Conservation (phyloP, 73 alveolate genomes). For the Paramecium sexaurelia region DNA sequence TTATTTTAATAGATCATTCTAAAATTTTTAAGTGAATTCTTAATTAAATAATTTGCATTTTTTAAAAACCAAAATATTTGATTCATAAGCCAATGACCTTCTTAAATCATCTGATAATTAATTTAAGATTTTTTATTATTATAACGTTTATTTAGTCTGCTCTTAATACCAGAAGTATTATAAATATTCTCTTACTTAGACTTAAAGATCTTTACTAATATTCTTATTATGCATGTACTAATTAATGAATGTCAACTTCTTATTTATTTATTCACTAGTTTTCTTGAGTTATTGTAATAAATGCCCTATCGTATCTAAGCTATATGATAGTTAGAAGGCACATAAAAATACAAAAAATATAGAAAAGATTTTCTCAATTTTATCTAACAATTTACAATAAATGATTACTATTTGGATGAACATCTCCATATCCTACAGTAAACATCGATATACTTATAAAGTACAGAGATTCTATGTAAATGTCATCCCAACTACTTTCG, state of each 20-base stretch:
- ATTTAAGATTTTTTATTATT: conserved; percentile 36
- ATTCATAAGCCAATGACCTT: conserved; percentile 40
- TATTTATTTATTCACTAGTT: not conserved
- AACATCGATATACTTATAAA: conserved; percentile 51
- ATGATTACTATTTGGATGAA: conserved; percentile 43
- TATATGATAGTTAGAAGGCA: conserved; percentile 28
- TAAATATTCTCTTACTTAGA: conserved; percentile 58
- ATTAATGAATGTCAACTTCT: conserved; percentile 41
- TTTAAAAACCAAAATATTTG: conserved; percentile 27
- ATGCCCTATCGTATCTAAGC: conserved; percentile 57
- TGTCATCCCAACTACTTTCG: not conserved
- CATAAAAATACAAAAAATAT: conserved; percentile 29
- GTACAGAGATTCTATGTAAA: conserved; percentile 18
- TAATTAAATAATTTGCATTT: conserved; percentile 11
- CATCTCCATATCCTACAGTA: conserved; percentile 57
- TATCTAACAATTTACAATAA: conserved; percentile 5
- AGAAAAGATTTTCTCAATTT: conserved; percentile 11
- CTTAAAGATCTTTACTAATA: conserved; percentile 20
- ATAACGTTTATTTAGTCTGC: not conserved
- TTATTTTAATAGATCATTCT: not conserved
- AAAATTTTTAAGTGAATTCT: conserved; percentile 23
- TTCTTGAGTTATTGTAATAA: conserved; percentile 40
- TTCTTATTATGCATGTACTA: conserved; percentile 64
- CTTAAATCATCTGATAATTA: conserved; percentile 64
- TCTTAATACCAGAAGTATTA: conserved; percentile 61